Evolutionary conservation across 2,329 filamentous ascomycete genomes (phyloP), one percentile per base, ranked within the genome.

Genomic region (Botrytis paeoniae): DNA sequence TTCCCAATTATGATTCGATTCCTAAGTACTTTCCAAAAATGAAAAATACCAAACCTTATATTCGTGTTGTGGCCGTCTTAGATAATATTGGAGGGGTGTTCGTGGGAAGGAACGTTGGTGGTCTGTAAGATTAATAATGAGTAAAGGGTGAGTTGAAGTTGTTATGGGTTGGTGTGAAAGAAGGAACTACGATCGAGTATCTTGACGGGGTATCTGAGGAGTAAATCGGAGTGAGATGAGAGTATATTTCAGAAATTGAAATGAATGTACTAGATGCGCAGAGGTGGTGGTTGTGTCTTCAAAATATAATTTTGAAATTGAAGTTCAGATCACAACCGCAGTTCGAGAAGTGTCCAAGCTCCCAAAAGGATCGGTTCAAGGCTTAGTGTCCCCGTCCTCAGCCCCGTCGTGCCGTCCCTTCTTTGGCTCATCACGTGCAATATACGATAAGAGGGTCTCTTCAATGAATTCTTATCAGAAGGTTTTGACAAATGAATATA

Each of bases 301-400:
- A 35, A 37, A 51, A 66, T 51, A 66, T 51, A 66, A 64, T 51
- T 51, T 51, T 12, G 22, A n/a, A 7, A 37, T 51, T 8, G 43
- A 66, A 66, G 32, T 66, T 66, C 63, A 66, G 43, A 66, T 32
- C 63, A 65, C 41, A 65, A 66, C 43, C 63, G 45, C 29, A 48
- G 43, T 65, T 65, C 63, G 29, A 37, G 32, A 65, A 25, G 25
- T 48, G 63, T 39, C 63, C 43, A 66, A 66, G 43, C 63, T 66
- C 39, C 63, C 22, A 66, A 9, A 35, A 63, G 16, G 32, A 63
- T 63, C 37, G 60, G 35, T 62, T 41, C 61, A 63, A 41, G 25
- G 39, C n/a, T 41, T 62, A 62, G 37, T 25, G 37, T 62, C 29
- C 51, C 25, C 43, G 18, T 45, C 43, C 22, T 51, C 25, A 51